phyloP scores from a whole-genome alignment of 2,329 filamentous ascomycete species.

The Pseudogymnoascus sp. region DNA sequence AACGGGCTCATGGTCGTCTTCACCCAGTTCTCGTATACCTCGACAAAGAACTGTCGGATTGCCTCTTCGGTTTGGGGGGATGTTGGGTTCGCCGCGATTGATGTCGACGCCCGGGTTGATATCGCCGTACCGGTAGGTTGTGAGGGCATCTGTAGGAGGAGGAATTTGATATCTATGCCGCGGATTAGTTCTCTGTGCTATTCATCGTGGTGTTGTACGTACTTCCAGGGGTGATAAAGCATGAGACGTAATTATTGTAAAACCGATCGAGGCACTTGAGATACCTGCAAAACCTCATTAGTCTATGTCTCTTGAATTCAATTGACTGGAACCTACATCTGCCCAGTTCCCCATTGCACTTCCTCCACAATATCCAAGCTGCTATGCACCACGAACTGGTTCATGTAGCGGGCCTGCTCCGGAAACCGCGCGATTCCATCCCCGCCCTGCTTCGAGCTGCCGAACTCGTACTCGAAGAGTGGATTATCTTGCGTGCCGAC shows the following conservation, averaged over 20 bases:
- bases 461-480: constrained; percentile 94
- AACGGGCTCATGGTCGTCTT: constrained; percentile 98
- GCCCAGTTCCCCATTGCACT: constrained; percentile 81
- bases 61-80: constrained; percentile 91
- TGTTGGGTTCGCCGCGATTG: constrained; percentile 74
- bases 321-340: constrained; percentile 52
- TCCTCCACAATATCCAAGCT: constrained; percentile 94
- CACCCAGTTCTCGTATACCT: constrained; percentile 94
- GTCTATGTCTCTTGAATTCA: constrained; percentile 6
- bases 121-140: constrained; percentile 35
- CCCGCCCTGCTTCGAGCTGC: constrained; percentile 90
- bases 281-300: constrained; percentile 52
- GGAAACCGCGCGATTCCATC: constrained; percentile 86
- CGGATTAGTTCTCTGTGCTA: background rate
- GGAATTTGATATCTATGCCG: constrained; percentile 68
- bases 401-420: constrained; percentile 84
- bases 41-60: constrained; percentile 85
- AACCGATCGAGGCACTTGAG: constrained; percentile 96
- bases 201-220: constrained; percentile 16
- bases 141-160: constrained; percentile 80
- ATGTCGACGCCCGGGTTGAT: constrained; percentile 52
- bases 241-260: constrained; percentile 90
- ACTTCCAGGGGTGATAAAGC: constrained; percentile 83
- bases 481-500: constrained; percentile 93
- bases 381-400: constrained; percentile 95